Conservation (phyloP, 2,329 filamentous ascomycete species). For the Arthrobotrys iridis region DNA sequence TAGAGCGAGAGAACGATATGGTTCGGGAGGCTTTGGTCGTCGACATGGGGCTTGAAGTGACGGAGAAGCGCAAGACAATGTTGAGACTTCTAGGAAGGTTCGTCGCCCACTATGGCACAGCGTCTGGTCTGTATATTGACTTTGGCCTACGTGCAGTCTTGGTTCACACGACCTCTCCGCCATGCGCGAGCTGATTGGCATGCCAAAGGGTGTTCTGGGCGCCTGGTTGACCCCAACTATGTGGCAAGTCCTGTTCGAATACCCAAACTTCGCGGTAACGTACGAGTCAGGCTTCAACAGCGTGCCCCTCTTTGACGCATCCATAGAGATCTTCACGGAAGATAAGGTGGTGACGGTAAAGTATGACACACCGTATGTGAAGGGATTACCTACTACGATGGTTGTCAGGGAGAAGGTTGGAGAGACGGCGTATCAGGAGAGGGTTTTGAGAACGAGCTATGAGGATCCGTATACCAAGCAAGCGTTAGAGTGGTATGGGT, state of each 20-base stretch:
- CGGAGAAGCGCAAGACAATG: slow-evolving; percentile 58
- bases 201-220: slow-evolving; percentile 64
- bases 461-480: slow-evolving; percentile 63
- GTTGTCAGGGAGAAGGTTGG: slow-evolving; percentile 63
- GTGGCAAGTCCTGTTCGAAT: slow-evolving; percentile 64
- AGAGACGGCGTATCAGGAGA: slow-evolving; percentile 62
- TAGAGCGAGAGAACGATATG: slow-evolving; percentile 57
- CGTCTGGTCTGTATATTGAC: slow-evolving; percentile 37
- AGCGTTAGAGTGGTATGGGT: slow-evolving; percentile 60
- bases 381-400: slow-evolving; percentile 67
- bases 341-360: slow-evolving; percentile 68
- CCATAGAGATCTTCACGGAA: slow-evolving; percentile 67
- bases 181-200: slow-evolving; percentile 68
- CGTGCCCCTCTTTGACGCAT: slow-evolving; percentile 68
- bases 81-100: slow-evolving; percentile 57
- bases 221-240: slow-evolving; percentile 64
- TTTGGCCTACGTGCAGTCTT: slow-evolving; percentile 57
- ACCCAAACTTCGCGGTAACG: slow-evolving; percentile 65
- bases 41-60: slow-evolving; percentile 60
- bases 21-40: slow-evolving; percentile 58
- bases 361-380: slow-evolving; percentile 70
- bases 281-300: slow-evolving; percentile 69
- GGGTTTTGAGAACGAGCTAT: slow-evolving; percentile 64
- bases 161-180: slow-evolving; percentile 68
- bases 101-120: slow-evolving; percentile 54